Evolutionary conservation across 176 grass and related monocot genomes (phyloP).

Genomic region (Eragrostis nindensis): DNA sequence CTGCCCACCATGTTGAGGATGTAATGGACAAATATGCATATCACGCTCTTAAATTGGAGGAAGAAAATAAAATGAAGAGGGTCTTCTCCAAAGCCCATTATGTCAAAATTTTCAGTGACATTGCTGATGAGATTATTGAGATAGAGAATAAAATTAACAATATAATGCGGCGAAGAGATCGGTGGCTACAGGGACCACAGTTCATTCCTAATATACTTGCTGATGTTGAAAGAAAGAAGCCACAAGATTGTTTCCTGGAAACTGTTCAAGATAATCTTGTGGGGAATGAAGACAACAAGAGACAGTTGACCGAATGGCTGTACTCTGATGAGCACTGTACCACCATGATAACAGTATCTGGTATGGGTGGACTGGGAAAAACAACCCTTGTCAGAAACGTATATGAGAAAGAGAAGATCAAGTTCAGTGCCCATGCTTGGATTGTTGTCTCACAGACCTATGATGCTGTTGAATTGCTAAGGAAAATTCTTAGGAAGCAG

Average conservation of each 20-base stretch:
- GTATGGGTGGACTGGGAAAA: conserved; percentile 42
- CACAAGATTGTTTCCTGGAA: background rate
- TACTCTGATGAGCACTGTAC: background rate
- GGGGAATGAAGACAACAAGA: conserved; percentile 7
- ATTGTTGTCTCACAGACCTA: conserved; percentile 30
- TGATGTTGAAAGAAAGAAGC: background rate
- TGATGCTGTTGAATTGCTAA: conserved; percentile 1
- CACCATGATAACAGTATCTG: conserved; percentile 26
- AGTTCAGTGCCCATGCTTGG: conserved; percentile 10
- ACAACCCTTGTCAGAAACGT: conserved; percentile 21
- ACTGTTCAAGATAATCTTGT: background rate
- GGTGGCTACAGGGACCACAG: background rate
- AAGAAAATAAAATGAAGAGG: background rate
- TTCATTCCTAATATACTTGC: background rate
- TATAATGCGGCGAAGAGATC: background rate
- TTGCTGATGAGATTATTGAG: background rate
- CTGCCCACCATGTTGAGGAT: conserved; percentile 22
- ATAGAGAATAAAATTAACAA: conserved; percentile 2
- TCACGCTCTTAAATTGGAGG: background rate
- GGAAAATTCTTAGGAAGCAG: conserved; percentile 18
- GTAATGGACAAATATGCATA: conserved; percentile 32
- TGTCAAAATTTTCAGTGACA: background rate
- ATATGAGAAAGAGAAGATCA: conserved; percentile 5
- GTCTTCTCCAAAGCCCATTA: background rate
- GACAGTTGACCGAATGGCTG: background rate